Conservation (phyloP, 352 stramenopile species). For the Phytophthora foliorum region DNA sequence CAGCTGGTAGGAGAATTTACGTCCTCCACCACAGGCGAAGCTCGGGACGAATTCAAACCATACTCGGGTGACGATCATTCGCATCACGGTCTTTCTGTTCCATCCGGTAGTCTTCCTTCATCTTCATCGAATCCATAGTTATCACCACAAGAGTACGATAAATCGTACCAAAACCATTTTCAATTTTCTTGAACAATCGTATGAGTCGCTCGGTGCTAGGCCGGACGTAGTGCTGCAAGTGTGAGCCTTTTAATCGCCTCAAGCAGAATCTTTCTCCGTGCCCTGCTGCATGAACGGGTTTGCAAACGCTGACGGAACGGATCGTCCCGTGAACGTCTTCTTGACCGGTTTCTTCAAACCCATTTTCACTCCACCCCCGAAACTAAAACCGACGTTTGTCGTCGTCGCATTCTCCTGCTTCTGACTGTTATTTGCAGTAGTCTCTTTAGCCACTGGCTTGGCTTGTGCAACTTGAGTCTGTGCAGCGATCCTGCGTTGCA, state of each 20-base stretch:
- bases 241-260: conserved; percentile 20
- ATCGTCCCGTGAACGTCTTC: conserved; percentile 11
- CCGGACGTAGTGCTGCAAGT: no score
- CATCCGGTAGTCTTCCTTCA: no score
- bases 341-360: conserved; percentile 38
- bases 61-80: no score
- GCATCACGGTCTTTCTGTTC: no score
- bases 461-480: conserved; percentile 18
- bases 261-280: neutral
- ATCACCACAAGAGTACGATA: no score
- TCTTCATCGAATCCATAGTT: neutral
- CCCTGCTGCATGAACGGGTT: conserved; percentile 15
- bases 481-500: conserved; percentile 50
- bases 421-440: neutral
- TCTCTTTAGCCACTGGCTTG: neutral
- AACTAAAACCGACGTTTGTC: conserved; percentile 44
- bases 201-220: no score
- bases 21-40: neutral
- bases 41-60: neutral
- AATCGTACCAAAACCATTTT: no score
- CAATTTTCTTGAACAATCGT: no score
- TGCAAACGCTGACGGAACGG: conserved; percentile 18
- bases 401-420: neutral
- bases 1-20: neutral
- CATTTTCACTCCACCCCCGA: conserved; percentile 38